Base-by-base conservation (phyloP, 768 basidiomycete genomes). In the Boletus reticuloceps region DNA sequence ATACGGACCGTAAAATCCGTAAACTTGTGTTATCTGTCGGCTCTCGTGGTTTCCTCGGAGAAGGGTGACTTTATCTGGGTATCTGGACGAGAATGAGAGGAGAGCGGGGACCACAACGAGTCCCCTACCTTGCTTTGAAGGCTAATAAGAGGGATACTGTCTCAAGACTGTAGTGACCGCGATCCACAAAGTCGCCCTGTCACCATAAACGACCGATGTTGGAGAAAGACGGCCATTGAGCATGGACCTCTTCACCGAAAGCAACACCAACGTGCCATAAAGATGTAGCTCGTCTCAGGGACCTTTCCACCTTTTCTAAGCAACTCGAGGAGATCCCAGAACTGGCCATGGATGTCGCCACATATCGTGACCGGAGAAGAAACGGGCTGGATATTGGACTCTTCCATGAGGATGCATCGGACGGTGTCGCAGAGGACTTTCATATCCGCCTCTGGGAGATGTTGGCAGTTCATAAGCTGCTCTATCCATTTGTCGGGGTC, bases 261-360 rank as follows among this genome's bases (percentile, higher is more conserved):
- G 70, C 61, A 69, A 68, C 62, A 75, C 79, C 71, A 80, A 88
- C 86, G 77, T 83, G 83, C 89, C 93, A 97, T 97, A 72, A 97
- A 97, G 45, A 97, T 91, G 70, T 97, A 97, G 69, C 92, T 95
- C 49, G 83, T 91, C 60, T 87, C 89, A 10, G 93, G 93, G 11
- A 93, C 85, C 58, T 80, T 83, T 8, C 94, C 92, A 2, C 94
- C 94, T 53, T 91, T 86, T 62, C 89, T 75, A 63, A 97, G 76
- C 47, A 99, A 75, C 74, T 99, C 94, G 34, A 96, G 79, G 45
- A 98, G 77, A 67, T 98, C 96, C 88, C 94, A 98, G 73, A 97
- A 97, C 70, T 98, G 96, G 25, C 95, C 95, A 64, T 98, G 95
- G 49, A 98, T 96, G 68, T 98, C 95, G 31, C 95, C 95, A 66